These are phyloP conservation scores for Didymella segeticola DNA, from an alignment of 2,329 filamentous ascomycete genomes.

Conservation along the genomic window DNA sequence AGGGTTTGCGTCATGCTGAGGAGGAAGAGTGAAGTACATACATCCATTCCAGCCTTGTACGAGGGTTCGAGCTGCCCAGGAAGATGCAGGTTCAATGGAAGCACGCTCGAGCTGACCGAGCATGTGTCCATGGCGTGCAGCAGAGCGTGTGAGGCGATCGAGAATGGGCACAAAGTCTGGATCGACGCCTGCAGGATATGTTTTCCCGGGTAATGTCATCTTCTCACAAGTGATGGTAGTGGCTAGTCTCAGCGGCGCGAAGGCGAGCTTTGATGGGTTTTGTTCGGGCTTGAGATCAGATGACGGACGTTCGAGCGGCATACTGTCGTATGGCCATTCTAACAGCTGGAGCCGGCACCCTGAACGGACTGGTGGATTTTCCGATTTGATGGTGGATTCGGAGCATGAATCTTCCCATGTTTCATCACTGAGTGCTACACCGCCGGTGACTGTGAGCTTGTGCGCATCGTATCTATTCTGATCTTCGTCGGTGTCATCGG, in stretches of 20 bases:
- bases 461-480: conserved; percentile 3
- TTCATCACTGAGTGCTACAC: conserved; percentile 27
- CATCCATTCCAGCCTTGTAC: conserved; percentile 37
- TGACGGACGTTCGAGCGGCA: conserved; percentile 17
- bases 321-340: conserved; percentile 33
- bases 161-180: conserved; percentile 36
- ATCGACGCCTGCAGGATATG: conserved; percentile 20
- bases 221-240: conserved; percentile 32
- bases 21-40: conserved; percentile 37
- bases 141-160: conserved; percentile 17
- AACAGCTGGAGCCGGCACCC: conserved; percentile 32
- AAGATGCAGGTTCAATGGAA: conserved; percentile 29
- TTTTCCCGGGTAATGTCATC: conserved; percentile 33
- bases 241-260: conserved; percentile 31
- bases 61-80: conserved; percentile 37
- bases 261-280: conserved; percentile 25
- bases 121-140: conserved; percentile 35
- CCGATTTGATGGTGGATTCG: conserved; percentile 4
- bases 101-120: conserved; percentile 29
- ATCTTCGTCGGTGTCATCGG: conserved; percentile 8
- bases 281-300: neutral
- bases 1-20: conserved; percentile 5
- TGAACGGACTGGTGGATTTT: conserved; percentile 10
- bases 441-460: conserved; percentile 10
- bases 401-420: conserved; percentile 30